Evolutionary conservation across 495 filamentous ascomycete species (phyloP).

Genomic region (Podospora sp.): DNA sequence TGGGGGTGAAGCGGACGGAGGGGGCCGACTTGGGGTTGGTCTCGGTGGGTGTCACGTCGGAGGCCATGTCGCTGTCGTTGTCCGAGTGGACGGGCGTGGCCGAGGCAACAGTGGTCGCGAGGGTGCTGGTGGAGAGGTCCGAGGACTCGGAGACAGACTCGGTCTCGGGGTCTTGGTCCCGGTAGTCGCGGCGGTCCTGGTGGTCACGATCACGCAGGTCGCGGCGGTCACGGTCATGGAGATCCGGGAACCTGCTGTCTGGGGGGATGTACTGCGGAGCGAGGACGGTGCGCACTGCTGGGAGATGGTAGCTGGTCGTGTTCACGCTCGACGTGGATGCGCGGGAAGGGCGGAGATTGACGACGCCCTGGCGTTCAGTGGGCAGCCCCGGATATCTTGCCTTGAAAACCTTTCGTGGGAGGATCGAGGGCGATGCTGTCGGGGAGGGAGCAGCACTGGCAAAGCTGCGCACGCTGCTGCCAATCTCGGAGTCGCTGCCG

Average conservation of each 20-base stretch:
- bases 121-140: conserved; percentile 48
- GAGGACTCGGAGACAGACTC: conserved; percentile 49
- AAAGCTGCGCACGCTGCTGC: conserved; percentile 13
- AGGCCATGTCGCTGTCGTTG: conserved; percentile 26
- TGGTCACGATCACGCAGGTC: conserved; percentile 20
- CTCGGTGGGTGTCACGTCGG: conserved; percentile 39
- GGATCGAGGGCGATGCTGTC: conserved; percentile 15
- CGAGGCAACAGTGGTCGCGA: conserved; percentile 43
- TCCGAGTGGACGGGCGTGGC: conserved; percentile 33
- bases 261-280: conserved; percentile 24
- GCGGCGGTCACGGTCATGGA: conserved; percentile 15
- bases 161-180: conserved; percentile 37
- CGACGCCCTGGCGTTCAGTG: conserved; percentile 30
- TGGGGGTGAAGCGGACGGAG: conserved; percentile 40
- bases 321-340: conserved; percentile 24
- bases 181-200: conserved; percentile 31
- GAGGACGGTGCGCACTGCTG: conserved; percentile 28
- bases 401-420: conserved; percentile 40
- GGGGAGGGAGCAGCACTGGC: conserved; percentile 15
- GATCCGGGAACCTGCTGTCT: conserved; percentile 18
- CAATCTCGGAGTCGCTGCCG: conserved; percentile 32
- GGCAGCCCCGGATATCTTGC: conserved; percentile 36
- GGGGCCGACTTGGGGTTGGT: conserved; percentile 34
- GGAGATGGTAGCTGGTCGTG: conserved; percentile 28
- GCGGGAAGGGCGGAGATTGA: conserved; percentile 35